Percentiles rank a stretch among this genome's conserved stretches.
phyloP scores from a whole-genome alignment of 768 basidiomycete genomes.

The Collybia sordida region DNA sequence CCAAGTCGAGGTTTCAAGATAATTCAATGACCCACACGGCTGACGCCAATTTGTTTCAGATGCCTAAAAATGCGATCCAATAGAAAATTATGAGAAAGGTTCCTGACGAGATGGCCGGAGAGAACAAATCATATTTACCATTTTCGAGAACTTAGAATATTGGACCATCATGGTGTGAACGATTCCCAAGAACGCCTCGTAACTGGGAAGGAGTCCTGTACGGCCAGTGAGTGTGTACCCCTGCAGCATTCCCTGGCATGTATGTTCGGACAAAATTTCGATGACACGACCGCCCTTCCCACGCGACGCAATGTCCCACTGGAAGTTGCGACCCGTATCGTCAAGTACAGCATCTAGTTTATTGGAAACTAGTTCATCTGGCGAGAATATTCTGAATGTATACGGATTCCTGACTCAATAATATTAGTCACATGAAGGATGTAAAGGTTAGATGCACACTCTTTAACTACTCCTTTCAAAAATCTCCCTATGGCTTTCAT shows the following conservation, averaged over 20 bases:
- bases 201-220: conserved; percentile 83
- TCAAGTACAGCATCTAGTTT: conserved; percentile 84
- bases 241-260: conserved; percentile 88
- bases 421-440: background rate
- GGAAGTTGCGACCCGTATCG: conserved; percentile 69
- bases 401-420: conserved; percentile 56
- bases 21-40: conserved; percentile 72
- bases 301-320: conserved; percentile 75
- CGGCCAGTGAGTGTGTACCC: conserved; percentile 90
- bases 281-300: conserved; percentile 78
- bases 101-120: background rate
- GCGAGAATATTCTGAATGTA: conserved; percentile 86
- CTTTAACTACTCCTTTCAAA: conserved; percentile 53
- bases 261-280: conserved; percentile 89
- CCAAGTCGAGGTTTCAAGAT: conserved; percentile 88
- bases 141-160: conserved; percentile 87
- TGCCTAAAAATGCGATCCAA: conserved; percentile 27
- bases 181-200: conserved; percentile 91
- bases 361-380: conserved; percentile 86
- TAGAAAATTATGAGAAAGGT: background rate
- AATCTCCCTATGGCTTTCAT: conserved; percentile 71
- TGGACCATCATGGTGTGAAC: conserved; percentile 89
- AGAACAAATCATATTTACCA: conserved; percentile 43
- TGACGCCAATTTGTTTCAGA: conserved; percentile 72
- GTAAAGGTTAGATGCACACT: conserved; percentile 32